Base-by-base conservation (phyloP, 257 asterid genomes). In the Fraxinus quadrangulata region DNA sequence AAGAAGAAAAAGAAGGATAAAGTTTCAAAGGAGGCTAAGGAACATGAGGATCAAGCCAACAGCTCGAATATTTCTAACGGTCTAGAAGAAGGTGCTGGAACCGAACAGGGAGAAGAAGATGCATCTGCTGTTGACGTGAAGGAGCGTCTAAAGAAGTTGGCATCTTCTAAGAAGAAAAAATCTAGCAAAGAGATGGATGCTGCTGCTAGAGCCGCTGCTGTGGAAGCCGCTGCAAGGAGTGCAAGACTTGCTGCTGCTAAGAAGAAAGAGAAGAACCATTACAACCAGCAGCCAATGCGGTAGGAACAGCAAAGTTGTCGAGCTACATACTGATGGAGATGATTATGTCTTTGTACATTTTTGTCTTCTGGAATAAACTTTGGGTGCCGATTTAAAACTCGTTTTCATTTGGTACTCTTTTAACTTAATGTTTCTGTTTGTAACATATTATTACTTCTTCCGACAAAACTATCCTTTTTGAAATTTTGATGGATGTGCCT, bases 221-320 rank as follows among this genome's bases (percentile, higher is more conserved):
- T 76, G 83, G 99, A 95, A 86, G 97, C 97, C 77, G 97, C 99
- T 12, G 97, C 99, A 30, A 90, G 99, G 85, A 93, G 76, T 73
- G 97, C 97, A 34, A 93, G 77, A 81, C 86, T 93, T 61, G 96
- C 96, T 65, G 97, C 97, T 34, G 97, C 98, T 45, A 96, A 92
- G 87, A 96, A 96, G 87, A 93, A 96, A 83, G 99, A 96, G 92
- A 96, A 89, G 91, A 96, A 83, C 79, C 98, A 95, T 79, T 93
- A 93, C 86, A 93, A 95, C 80, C 97, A 95, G 86, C 99, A 95
- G 80, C 99, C 96, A 9, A 83, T 82, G 67, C 87, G 98, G 90
- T 91, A 86, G 89, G 76, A 74, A 40, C 42, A 71, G 30, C 51
- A 49, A 54, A 77, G 40, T 5, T 24, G 70, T 24, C 65, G 73